Conservation (phyloP, 805 yeast species). For the Starmerella tilneyi region DNA sequence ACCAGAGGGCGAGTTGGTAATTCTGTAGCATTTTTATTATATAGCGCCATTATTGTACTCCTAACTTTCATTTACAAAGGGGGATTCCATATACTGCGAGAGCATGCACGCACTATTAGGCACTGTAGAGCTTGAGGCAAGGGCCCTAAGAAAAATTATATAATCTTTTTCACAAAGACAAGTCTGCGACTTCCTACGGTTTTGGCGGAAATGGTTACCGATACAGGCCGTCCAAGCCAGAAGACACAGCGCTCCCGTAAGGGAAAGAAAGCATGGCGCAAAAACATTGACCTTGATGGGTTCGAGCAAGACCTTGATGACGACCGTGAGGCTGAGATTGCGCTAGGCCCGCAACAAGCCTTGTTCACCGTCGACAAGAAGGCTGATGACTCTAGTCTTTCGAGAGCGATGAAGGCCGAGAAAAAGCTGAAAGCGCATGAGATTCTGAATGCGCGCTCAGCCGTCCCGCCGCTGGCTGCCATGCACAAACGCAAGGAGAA, state of each 20-base stretch:
- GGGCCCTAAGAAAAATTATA: slow-evolving; percentile 12
- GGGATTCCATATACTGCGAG: too few relatives aligned
- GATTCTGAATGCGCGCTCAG: slow-evolving; percentile 66
- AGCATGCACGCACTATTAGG: too few relatives aligned
- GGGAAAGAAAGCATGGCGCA: slow-evolving; percentile 88
- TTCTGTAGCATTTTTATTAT: neutral
- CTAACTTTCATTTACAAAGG: too few relatives aligned
- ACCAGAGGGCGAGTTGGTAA: too few relatives aligned
- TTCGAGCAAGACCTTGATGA: slow-evolving; percentile 61
- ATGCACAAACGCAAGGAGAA: slow-evolving; percentile 31
- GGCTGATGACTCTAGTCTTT: slow-evolving; percentile 41
- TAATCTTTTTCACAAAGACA: neutral
- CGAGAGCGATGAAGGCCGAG: slow-evolving; percentile 34
- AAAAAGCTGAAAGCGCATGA: slow-evolving; percentile 50
- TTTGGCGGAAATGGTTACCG: slow-evolving; percentile 11
- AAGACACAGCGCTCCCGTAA: slow-evolving; percentile 71
- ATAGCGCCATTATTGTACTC: too few relatives aligned
- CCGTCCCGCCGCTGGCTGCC: slow-evolving; percentile 53
- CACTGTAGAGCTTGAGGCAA: too few relatives aligned
- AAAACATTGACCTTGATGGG: slow-evolving; percentile 78
- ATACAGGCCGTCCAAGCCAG: slow-evolving; percentile 36
- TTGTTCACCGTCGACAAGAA: slow-evolving; percentile 59
- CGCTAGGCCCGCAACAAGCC: slow-evolving; percentile 33
- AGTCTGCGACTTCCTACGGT: neutral
- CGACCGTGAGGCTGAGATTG: slow-evolving; percentile 47